Base-by-base conservation (phyloP, 202 grass and related monocot genomes). In the Elaeis oleifera region DNA sequence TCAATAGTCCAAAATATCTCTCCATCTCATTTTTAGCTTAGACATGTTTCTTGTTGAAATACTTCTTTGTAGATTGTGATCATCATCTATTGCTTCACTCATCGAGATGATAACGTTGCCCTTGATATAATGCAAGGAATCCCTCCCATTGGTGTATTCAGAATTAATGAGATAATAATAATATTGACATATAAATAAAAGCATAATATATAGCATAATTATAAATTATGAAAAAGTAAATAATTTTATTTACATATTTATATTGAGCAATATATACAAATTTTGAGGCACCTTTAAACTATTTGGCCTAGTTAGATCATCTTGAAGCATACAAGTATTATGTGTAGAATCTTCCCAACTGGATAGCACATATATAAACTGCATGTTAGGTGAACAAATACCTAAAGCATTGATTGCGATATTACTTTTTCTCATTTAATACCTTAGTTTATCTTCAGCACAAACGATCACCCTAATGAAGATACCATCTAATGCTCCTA, bases 41-140 rank as follows among this genome's bases (percentile, higher is more conserved):
- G 51, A 16, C 13, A 2, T 53, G 51, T 53, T 53, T 17, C 51
- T 53, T 53, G 1, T 17, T 17, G 51, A 53, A 53, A 53, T 53
- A 18, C 51, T 17, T 5, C 5, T 53, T 0, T 53, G 23, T 2
- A 3, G 16, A 53, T 2, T 3, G 51, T 53, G 51, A 2, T 53
- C 51, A 4, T 3, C 18, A 11, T 16, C 3, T 3, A 24, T 24
- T 24, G 23, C 17, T 64, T 9, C 27, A 63, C 5, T 71, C 65
- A 70, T n/a, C 70, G 3, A 78, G 50, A 55, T 78, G 58, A 56
- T 71, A 78, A 15, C 4, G 7, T 63, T 78, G 49, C 3, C 27
- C 64, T 71, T 18, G 56, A 56, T 50, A 64, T 21, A 18, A 25
- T 32, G 49, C 49, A 25, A 58, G 50, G 57, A 78, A 78, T 53